A percentile compares a stretch with the other conserved stretches of the same genome.
phyloP scores from a whole-genome alignment of 202 grass and related monocot species.

The Zoysia matrella region DNA sequence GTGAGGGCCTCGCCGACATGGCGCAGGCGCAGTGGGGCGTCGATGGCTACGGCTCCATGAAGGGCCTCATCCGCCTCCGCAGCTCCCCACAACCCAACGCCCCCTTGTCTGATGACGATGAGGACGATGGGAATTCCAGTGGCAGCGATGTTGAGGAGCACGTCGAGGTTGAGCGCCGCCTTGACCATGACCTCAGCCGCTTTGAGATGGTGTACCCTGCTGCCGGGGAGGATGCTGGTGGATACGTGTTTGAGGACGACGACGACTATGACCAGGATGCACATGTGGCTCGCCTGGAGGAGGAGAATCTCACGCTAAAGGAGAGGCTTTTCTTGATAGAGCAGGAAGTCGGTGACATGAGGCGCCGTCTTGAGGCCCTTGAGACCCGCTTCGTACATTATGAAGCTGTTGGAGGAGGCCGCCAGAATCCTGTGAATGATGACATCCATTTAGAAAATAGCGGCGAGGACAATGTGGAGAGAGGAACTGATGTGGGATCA shows the following conservation, averaged over 20 bases:
- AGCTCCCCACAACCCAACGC: constrained; percentile 36
- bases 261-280: constrained; percentile 73
- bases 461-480: background rate
- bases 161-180: constrained; percentile 85
- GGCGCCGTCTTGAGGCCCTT: constrained; percentile 51
- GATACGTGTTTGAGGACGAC: constrained; percentile 51
- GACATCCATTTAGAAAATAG: background rate
- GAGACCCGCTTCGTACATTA: constrained; percentile 42
- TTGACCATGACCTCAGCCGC: constrained; percentile 91
- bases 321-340: constrained; percentile 92
- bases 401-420: background rate
- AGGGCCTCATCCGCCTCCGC: constrained; percentile 2
- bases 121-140: constrained; percentile 46
- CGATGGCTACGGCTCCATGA: no score
- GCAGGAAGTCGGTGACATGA: constrained; percentile 79
- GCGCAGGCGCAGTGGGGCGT: constrained; percentile 85
- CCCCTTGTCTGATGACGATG: constrained; percentile 52
- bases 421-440: constrained; percentile 10
- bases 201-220: constrained; percentile 94
- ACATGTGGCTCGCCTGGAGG: constrained; percentile 68
- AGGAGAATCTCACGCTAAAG: constrained; percentile 87
- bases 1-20: constrained; percentile 87
- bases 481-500: background rate
- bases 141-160: constrained; percentile 96
- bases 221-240: constrained; percentile 30